Base-by-base conservation (phyloP, 2,329 filamentous ascomycete species). In the Monosporascus ibericus region DNA sequence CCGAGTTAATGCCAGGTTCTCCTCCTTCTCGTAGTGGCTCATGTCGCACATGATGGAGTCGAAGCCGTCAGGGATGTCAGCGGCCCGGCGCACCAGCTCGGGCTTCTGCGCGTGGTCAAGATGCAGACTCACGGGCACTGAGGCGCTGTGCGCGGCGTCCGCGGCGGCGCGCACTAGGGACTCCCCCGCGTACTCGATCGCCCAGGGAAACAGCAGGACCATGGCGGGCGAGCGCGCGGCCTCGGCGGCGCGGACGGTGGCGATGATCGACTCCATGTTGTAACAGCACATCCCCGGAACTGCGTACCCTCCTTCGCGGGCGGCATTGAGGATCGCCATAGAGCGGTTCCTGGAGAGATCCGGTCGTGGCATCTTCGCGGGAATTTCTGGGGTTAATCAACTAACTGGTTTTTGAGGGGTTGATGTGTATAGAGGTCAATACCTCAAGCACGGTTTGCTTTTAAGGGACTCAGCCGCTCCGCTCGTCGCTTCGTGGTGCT, bases 31-130 rank as follows among this genome's bases (percentile, higher is more conserved):
- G 64, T 86, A 85, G 65, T 88, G 86, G 55, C 76, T 81, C 86
- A 89, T 89, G 67, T 89, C 86, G 4, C 88, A 82, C 85, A 89
- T 88, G 66, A 90, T 88, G 56, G 78, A 81, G 68, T 89, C 86
- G 59, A 88, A 88, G 3, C 72, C 77, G 48, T 78, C 74, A 20
- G 66, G 62, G n/a, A 81, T 75, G 59, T 84, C 76, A 0, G 82
- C 84, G 0, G 84, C 83, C 5, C 71, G 73, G 17, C 78, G 77
- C 57, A 86, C 81, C 34, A 84, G 80, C 56, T 82, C 81, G 3
- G 81, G 79, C 8, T 77, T 80, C 68, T 86, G 84, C 30, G 80
- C 81, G 68, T 87, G 84, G 72, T 87, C 84, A 62, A 87, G 78
- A 67, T 87, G 84, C 44, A 87, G 72, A 24, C 78, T 77, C 34